Percentiles rank a stretch among this genome's conserved stretches.
Conservation (phyloP, 1,139 yeast genomes). For the Pichiaceae sp. region DNA sequence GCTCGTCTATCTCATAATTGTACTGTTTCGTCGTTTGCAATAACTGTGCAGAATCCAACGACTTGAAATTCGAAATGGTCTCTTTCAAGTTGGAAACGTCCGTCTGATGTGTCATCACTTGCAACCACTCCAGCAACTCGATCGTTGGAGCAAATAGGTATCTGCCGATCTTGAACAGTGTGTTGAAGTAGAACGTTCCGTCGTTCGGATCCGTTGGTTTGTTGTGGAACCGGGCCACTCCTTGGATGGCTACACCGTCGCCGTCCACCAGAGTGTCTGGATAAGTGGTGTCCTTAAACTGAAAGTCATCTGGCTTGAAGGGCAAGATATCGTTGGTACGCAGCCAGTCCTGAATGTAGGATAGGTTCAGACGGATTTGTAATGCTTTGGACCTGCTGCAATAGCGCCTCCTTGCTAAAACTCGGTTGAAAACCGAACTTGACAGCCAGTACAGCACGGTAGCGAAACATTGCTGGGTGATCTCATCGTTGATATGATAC, state of each 20-base stretch:
- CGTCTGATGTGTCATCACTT: constrained; percentile 58
- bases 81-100: constrained; percentile 43
- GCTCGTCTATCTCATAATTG: constrained; percentile 78
- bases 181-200: constrained; percentile 43
- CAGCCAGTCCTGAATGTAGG: constrained; percentile 90
- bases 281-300: constrained; percentile 26
- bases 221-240: constrained; percentile 24
- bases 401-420: constrained; percentile 54
- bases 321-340: constrained; percentile 65
- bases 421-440: constrained; percentile 61
- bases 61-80: constrained; percentile 49
- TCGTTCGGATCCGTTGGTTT: constrained; percentile 27
- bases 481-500: constrained; percentile 69
- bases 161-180: constrained; percentile 53
- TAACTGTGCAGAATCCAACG: constrained; percentile 62
- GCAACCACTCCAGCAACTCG: constrained; percentile 84
- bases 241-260: constrained; percentile 20
- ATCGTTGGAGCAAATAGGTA: constrained; percentile 64
- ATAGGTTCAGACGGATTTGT: constrained; percentile 79
- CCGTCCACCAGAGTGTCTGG: constrained; percentile 31
- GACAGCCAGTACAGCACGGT: constrained; percentile 77
- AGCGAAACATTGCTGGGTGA: constrained; percentile 69
- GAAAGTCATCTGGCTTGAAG: constrained; percentile 31
- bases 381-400: constrained; percentile 79
- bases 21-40: constrained; percentile 67